Evolutionary conservation across 306 rosid genomes (phyloP).

Genomic region (Quercus engelmannii): DNA sequence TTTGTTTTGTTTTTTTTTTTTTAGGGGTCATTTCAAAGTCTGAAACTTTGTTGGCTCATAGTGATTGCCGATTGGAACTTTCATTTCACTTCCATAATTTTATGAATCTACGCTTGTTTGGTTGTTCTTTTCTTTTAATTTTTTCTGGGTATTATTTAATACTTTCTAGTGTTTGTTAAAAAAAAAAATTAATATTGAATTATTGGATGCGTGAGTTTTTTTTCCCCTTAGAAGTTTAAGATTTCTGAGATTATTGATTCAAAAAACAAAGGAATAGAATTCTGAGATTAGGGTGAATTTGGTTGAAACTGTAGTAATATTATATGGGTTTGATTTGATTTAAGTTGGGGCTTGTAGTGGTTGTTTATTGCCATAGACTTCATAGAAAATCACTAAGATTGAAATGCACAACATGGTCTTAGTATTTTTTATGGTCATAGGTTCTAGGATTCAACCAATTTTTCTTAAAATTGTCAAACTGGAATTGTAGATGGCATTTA

Average conservation of each 20-base stretch:
- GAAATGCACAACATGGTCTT: background rate
- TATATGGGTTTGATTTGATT: background rate
- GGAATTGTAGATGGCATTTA: background rate
- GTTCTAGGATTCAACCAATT: background rate
- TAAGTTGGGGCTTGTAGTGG: background rate
- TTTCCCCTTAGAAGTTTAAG: background rate
- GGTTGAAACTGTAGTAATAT: background rate
- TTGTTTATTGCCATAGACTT: background rate
- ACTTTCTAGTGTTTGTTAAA: background rate
- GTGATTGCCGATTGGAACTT: background rate
- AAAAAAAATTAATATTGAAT: background rate
- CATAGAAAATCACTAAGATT: background rate
- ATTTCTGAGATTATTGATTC: background rate
- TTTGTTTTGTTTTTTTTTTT: background rate
- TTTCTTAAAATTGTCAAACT: background rate
- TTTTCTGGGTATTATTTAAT: background rate
- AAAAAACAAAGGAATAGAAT: background rate
- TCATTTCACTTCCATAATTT: background rate
- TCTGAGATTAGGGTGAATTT: background rate
- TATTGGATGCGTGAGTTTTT: background rate
- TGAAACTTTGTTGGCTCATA: background rate
- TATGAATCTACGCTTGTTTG: background rate
- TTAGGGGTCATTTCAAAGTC: background rate
- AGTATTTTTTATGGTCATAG: background rate
- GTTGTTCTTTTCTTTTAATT: background rate